phyloP scores from a whole-genome alignment of 352 stramenopile genomes.

The Globisporangium nodosum region DNA sequence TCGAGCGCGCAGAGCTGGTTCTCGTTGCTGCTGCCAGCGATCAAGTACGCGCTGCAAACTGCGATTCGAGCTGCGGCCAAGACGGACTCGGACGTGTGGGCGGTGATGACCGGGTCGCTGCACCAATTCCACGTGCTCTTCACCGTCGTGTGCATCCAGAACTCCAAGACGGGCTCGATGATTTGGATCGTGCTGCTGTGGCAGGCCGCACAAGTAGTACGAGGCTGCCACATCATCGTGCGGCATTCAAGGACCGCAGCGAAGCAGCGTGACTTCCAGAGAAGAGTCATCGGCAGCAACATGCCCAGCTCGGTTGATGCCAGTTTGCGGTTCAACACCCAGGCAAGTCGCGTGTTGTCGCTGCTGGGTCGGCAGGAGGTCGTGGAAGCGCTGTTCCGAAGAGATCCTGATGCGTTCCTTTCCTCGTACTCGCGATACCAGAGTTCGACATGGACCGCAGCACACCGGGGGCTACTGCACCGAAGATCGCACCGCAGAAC shows the following conservation, averaged over 20 bases:
- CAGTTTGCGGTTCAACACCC: background rate
- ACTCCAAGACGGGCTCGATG: conserved; percentile 24
- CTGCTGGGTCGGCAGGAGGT: background rate
- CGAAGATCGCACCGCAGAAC: background rate
- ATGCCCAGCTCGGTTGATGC: background rate
- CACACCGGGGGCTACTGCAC: conserved; percentile 1
- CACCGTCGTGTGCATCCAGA: conserved; percentile 28
- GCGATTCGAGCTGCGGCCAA: conserved; percentile 6
- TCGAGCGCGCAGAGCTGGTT: conserved; percentile 19
- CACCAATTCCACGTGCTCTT: conserved; percentile 38
- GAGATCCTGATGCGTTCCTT: background rate
- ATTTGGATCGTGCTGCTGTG: conserved; percentile 18
- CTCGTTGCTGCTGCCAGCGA: conserved; percentile 22
- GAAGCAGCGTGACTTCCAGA: background rate
- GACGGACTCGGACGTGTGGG: conserved; percentile 13
- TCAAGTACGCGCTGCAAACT: conserved; percentile 21
- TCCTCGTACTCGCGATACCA: conserved; percentile 2
- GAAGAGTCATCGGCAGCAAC: background rate
- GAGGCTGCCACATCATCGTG: background rate
- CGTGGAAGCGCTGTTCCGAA: background rate
- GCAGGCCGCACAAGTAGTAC: conserved; percentile 4
- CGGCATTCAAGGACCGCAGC: background rate
- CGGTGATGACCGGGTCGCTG: conserved; percentile 8
- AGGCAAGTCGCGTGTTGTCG: background rate
- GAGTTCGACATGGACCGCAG: conserved; percentile 1